Evolutionary conservation across 2,329 filamentous ascomycete species (phyloP), one percentile per base, ranked within the genome.

Genomic region (Diplocarpon rosae): DNA sequence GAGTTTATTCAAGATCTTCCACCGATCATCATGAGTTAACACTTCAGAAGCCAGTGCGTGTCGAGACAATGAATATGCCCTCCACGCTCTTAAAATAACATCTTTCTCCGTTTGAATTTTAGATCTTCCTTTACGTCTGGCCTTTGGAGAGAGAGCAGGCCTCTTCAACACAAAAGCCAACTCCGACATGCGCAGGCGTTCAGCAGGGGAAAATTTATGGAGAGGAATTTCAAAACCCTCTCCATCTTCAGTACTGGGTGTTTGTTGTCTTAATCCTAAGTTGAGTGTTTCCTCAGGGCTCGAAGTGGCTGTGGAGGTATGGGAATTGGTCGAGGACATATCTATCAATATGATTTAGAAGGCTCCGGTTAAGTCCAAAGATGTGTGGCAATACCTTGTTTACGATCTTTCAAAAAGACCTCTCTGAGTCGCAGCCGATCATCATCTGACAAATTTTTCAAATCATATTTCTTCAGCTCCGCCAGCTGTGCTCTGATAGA

Each of bases 1-100:
- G 8, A 90, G 61, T 1, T 78, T 59, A n/a, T 73, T 64, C 76
- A 83, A 83, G 4, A 76, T 69, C 13, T 73, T 68, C 28, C 41
- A 31, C 1, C 11, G 33, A 17, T 35, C 33, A 9, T 67, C 57
- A 0, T 82, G 74, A n/a, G 88, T 68, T 60, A 63, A 78, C 72
- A 48, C 68, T 68, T 61, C 2, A 66, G 20, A 24, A 14, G 33
- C 32, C 30, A 73, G 55, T 5, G 63, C 55, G 46, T 67, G 64
- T 52, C 70, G 70, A 56, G 69, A 73, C 27, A 70, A 60, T 28
- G 67, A 60, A 56, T 74, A 75, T 54, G 65, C 66, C 53, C 64
- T 68, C 71, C 71, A 74, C 20, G 70, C 52, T 38, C 65, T 62
- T 32, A 29, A 39, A 15, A 42, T 20, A 30, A 34, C 13, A 9